Percentiles rank a stretch among this genome's conserved stretches.
phyloP scores from a whole-genome alignment of 192 early-diverging fungal genomes.

The Haplosporangium gracile region DNA sequence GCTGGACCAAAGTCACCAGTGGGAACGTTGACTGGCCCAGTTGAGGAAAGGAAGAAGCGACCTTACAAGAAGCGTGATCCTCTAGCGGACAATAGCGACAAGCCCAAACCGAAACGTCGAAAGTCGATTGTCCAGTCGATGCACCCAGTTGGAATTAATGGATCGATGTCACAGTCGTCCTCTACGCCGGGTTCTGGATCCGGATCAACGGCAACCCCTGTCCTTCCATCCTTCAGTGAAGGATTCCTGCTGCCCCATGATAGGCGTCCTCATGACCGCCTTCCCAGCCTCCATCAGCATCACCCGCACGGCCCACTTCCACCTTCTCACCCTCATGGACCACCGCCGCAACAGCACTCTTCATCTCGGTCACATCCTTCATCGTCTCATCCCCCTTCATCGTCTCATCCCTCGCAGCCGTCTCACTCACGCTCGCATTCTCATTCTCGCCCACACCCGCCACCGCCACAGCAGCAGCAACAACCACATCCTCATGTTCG shows the following conservation, averaged over 20 bases:
- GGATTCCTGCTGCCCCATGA: conserved; percentile 36
- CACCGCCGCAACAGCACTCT: not conserved
- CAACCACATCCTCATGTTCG: conserved; percentile 7
- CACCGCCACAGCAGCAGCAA: not conserved
- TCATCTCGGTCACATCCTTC: not conserved
- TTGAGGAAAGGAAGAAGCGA: conserved; percentile 44
- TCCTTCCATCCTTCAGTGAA: conserved; percentile 48
- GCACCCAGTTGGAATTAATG: not conserved
- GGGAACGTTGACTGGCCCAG: not conserved
- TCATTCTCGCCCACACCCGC: conserved; percentile 10
- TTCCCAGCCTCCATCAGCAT: conserved; percentile 1
- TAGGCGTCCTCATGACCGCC: conserved; percentile 1
- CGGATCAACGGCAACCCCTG: not conserved
- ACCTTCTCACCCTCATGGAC: conserved; percentile 8
- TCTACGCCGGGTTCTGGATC: not conserved
- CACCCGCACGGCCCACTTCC: not conserved
- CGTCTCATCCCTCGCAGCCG: not conserved
- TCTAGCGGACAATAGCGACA: conserved; percentile 22
- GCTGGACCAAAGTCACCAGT: not conserved
- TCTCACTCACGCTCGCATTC: conserved; percentile 11
- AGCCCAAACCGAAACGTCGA: conserved; percentile 26
- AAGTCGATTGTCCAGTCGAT: conserved; percentile 28
- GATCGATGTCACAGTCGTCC: not conserved
- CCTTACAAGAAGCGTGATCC: conserved; percentile 27
- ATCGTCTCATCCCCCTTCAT: not conserved